Evolutionary conservation across 495 filamentous ascomycete species (phyloP), one percentile per base, ranked within the genome.

Genomic region (Corynascus novoguineensis): DNA sequence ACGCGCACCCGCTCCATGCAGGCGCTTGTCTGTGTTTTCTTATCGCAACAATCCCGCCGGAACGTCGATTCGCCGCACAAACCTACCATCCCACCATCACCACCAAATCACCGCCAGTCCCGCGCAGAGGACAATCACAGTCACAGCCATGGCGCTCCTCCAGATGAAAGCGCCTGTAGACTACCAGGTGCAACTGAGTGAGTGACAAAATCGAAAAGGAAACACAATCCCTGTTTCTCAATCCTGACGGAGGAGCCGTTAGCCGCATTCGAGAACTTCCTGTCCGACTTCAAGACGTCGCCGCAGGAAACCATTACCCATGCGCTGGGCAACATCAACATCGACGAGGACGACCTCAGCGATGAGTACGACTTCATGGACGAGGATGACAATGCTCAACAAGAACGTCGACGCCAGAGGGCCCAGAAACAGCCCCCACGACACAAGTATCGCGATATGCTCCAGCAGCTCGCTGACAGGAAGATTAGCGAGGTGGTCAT

Each of bases 341-440:
- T 98, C 60, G 86, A 92, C 71, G 91, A 86, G 55, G 87, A 92
- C 74, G 84, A 86, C 61, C 80, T 86, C n/a, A 92, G 88, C 73
- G 91, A 97, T 66, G 91, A 95, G 63, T 92, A 96, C 66, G 90
- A 95, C 65, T 89, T 95, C 71, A 89, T 96, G 87, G 88, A 95
- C 64, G 87, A 96, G 71, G 83, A 83, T 45, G 86, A 87, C 55
- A 82, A 82, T 44, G 76, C 74, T 14, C 78, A 76, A 34, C 73
- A 72, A 51, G 74, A 62, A 60, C 74, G 72, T 32, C 74, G 65
- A 63, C 64, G 74, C 61, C 60, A 77, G 60, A 72, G 76, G 68
- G 59, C 71, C 40, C 63, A 64, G 62, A 57, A 69, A 62, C 68
- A 69, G 55, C 73, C 82, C 58, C 82, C 85, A 2, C 88, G 86